Evolutionary conservation across 2,329 filamentous ascomycete genomes (phyloP).

Genomic region (Alternaria novae-zelandiae): DNA sequence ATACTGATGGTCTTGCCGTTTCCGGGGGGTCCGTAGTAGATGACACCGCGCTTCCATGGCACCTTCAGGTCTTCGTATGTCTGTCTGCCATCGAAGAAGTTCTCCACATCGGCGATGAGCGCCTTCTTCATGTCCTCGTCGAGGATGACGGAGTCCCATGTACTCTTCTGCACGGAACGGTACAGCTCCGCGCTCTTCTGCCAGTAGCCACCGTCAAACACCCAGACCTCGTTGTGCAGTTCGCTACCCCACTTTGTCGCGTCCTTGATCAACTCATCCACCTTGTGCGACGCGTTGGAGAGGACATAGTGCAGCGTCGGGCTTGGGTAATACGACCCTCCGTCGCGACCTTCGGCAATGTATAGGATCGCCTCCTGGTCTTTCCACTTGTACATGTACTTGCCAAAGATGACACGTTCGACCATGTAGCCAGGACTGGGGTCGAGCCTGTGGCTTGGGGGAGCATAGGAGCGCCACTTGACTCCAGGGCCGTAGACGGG

Average conservation of each 20-base stretch:
- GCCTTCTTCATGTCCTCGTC: constrained; percentile 68
- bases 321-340: constrained; percentile 38
- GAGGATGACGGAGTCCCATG: constrained; percentile 73
- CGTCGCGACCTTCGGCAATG: constrained; percentile 52
- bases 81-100: constrained; percentile 67
- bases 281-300: constrained; percentile 40
- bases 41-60: constrained; percentile 74
- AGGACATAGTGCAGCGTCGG: constrained; percentile 53
- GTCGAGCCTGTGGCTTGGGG: constrained; percentile 49
- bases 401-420: constrained; percentile 52
- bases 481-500: constrained; percentile 41
- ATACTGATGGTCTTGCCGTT: constrained; percentile 74
- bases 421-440: constrained; percentile 44
- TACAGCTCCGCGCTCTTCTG: constrained; percentile 68
- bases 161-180: constrained; percentile 52
- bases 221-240: constrained; percentile 69
- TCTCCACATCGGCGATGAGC: constrained; percentile 67
- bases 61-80: constrained; percentile 67
- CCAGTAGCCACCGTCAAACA: constrained; percentile 70
- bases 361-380: constrained; percentile 53
- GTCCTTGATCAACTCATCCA: constrained; percentile 62
- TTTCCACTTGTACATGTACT: constrained; percentile 55
- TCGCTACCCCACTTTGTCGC: constrained; percentile 62
- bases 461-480: constrained; percentile 48
- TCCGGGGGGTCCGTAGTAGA: constrained; percentile 69